Evolutionary conservation across 305 asterid genomes (phyloP).

Genomic region (Rubia occidens): DNA sequence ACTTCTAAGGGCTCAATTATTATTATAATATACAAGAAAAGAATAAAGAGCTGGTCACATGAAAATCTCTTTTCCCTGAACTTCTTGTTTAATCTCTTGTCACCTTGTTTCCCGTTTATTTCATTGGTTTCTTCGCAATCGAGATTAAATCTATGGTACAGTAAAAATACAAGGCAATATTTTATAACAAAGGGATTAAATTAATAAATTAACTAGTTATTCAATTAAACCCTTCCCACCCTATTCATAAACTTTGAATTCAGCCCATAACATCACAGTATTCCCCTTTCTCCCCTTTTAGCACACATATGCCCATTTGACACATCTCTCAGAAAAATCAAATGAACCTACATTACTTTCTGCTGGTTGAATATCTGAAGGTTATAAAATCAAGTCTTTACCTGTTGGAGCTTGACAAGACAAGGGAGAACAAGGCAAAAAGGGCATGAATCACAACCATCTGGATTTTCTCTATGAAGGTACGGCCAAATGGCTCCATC

Average conservation of each 20-base stretch:
- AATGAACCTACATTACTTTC: not conserved
- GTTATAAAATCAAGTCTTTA: constrained; percentile 15
- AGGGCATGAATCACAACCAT: constrained; percentile 95
- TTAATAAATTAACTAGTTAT: not conserved
- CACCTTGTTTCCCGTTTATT: not conserved
- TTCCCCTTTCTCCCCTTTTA: not conserved
- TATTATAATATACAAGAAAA: not conserved
- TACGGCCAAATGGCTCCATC: constrained; percentile 81
- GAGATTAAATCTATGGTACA: not conserved
- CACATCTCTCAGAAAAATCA: not conserved
- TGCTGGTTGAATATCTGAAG: not conserved
- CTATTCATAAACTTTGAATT: not conserved
- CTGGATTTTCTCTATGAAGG: constrained; percentile 74
- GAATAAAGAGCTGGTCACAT: not conserved
- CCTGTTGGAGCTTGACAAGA: constrained; percentile 94
- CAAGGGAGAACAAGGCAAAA: constrained; percentile 95
- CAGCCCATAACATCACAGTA: not conserved
- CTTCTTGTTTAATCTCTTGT: not conserved
- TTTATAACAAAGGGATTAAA: not conserved
- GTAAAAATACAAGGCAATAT: not conserved
- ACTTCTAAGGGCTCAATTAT: not conserved
- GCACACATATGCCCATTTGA: not conserved
- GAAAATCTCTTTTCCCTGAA: not conserved
- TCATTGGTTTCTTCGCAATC: not conserved
- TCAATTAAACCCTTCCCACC: not conserved